phyloP scores from a whole-genome alignment of 169 alveolate species.

The Hepatocystis sp. region DNA sequence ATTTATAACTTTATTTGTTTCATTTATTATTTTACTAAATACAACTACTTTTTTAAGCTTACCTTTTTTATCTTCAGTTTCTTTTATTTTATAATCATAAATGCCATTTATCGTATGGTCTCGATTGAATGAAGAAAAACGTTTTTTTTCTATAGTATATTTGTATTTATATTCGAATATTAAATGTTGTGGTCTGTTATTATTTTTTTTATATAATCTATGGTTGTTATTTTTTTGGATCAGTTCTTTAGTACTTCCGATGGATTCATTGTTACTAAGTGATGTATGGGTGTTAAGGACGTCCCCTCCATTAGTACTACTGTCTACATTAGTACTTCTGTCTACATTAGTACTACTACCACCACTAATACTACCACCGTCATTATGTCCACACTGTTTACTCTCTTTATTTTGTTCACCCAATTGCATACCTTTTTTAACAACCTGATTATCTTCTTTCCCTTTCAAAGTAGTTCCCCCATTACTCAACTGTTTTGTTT shows the following conservation, averaged over 20 bases:
- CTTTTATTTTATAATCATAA: constrained; percentile 50
- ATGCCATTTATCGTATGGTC: constrained; percentile 23
- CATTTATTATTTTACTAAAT: constrained; percentile 70
- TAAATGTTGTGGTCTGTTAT: constrained; percentile 31
- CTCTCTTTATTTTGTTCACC: too few species aligned
- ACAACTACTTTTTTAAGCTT: constrained; percentile 39
- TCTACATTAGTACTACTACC: neutral
- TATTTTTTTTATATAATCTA: constrained; percentile 8
- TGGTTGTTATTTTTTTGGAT: neutral
- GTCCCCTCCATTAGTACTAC: neutral
- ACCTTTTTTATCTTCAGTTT: constrained; percentile 37
- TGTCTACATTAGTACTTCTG: neutral
- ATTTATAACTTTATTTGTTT: constrained; percentile 66
- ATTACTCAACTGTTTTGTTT: neutral
- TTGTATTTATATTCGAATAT: constrained; percentile 51
- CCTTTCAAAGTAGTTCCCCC: neutral
- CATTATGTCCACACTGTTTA: neutral
- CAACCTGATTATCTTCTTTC: too few species aligned
- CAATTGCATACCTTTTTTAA: too few species aligned
- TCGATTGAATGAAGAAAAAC: neutral
- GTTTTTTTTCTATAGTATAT: constrained; percentile 5
- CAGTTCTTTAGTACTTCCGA: neutral
- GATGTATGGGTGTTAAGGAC: neutral
- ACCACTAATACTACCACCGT: neutral
- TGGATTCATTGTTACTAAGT: neutral